Evolutionary conservation across 495 filamentous ascomycete genomes (phyloP), one percentile per base, ranked within the genome.

Genomic region (Xylaria flabelliformis): DNA sequence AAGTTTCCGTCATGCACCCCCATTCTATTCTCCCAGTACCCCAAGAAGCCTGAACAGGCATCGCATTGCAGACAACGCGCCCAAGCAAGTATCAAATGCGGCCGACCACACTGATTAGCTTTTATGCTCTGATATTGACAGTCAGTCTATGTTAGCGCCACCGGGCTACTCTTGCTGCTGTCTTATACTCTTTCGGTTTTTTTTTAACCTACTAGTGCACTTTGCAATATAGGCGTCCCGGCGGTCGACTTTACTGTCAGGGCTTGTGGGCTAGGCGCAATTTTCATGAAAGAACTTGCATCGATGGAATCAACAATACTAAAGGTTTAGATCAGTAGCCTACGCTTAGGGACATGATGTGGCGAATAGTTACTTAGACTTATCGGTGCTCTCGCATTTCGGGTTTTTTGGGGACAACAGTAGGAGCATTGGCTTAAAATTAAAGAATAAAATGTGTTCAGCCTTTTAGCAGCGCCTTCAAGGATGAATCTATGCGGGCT

Each of bases 1-100:
- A 17, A 85, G 80, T 66, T 87, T 82, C 72, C 74, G 24, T 34
- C 65, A 34, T 8, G 81, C 75, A 44, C 41, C 83, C 50, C 41
- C 83, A 62, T 77, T 73, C 58, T 73, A 74, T 50, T 72, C 75
- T 7, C 75, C 73, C 13, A 80, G 79, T 9, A 79, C 76, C 42
- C 81, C 85, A 21, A 76, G 76, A 36, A 85, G 83, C 67, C 78
- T 87, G 34, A 78, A 82, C 58, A 82, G 86, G 72, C 34, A 73
- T 75, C 58, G 69, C 73, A 32, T 73, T 69, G 39, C 72, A 65
- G 68, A 73, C 65, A 65, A 70, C 64, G 32, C 66, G 75, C 44
- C 55, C 68, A 55, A 75, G 74, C 62, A 56, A 58, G 55, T 61
- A 46, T 42, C 24, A 56, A 59, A 73, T 61, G 67, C 42, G 19